Percentiles rank a stretch among this genome's conserved stretches.
Evolutionary conservation across 305 asterid species (phyloP).

Genomic region (Fraxinus nigra): DNA sequence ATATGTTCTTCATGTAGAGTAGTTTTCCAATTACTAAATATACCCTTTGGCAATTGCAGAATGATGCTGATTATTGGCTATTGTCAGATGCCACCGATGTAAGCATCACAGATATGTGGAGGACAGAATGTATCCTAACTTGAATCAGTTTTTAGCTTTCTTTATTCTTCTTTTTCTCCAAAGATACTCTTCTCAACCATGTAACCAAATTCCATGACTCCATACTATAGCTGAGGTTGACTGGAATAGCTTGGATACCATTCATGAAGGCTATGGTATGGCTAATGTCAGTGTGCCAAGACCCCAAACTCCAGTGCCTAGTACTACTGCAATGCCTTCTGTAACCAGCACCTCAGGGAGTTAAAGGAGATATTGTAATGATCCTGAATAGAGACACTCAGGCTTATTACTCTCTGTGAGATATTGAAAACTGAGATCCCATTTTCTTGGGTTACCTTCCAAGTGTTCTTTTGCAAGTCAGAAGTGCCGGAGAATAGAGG

Average conservation of each 20-base stretch:
- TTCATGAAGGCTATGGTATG: constrained; percentile 39
- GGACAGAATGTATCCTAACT: constrained; percentile 61
- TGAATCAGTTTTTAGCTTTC: background rate
- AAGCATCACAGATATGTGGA: constrained; percentile 82
- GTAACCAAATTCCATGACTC: constrained; percentile 39
- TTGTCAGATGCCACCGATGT: constrained; percentile 58
- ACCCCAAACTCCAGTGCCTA: constrained; percentile 49
- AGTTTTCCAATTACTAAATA: background rate
- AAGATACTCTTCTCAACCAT: background rate
- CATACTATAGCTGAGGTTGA: constrained; percentile 54
- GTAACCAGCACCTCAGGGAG: constrained; percentile 36
- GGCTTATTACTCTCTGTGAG: constrained; percentile 14
- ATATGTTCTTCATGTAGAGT: background rate
- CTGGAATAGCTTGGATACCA: constrained; percentile 60
- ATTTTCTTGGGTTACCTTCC: constrained; percentile 8
- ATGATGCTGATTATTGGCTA: constrained; percentile 77
- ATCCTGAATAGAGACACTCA: constrained; percentile 15
- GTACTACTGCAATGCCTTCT: constrained; percentile 35
- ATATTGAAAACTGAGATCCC: background rate
- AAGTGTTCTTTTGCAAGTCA: constrained; percentile 14
- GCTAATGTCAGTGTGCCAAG: constrained; percentile 39
- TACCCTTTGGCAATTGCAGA: constrained; percentile 41
- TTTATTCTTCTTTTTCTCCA: background rate
- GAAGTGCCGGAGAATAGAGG: constrained; percentile 23
- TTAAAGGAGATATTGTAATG: constrained; percentile 15